Evolutionary conservation across 441 rosid genomes (phyloP), one percentile per base, ranked within the genome.

Genomic region (Euphorbia corollata): DNA sequence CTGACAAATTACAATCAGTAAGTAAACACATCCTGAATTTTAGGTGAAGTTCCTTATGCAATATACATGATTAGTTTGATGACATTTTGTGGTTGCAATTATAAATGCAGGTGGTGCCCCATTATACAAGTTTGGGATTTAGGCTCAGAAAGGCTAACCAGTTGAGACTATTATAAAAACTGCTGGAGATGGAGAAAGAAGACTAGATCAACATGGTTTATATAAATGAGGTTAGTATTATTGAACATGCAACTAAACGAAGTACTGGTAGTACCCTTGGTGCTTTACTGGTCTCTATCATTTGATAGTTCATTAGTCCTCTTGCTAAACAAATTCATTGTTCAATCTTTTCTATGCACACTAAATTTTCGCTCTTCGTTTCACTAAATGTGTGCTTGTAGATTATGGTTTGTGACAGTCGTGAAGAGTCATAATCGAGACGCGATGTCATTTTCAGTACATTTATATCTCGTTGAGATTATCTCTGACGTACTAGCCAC

Each of bases 151-250:
- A 56, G 63, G 56, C 75, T 18, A 23, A n/a, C 8, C 8, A 50
- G 66, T 69, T 2, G 76, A 41, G n/a, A 16, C 58, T 61, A 62
- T 58, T 24, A 13, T 43, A 27, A 68, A 57, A 59, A 62, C 56
- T 58, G 45, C 30, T 59, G 66, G 32, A 65, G 66, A 69, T 51
- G 32, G 69, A 19, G 41, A 32, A 64, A 36, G 59, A 50, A 50
- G 55, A 34, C 24, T 62, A 57, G 30, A 41, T 24, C 24, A 36
- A 47, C 16, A 6, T 11, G 20, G 63, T 59, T 34, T 57, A 47
- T 36, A 12, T 60, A 65, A 59, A 54, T 16, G 67, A 74, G 77
- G 80, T 78, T 30, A 67, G 79, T 64, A 13, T 63, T 13, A 23
- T 55, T 18, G 62, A 65, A 45, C 27, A 45, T 32, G 60, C 47